phyloP scores from a whole-genome alignment of 768 basidiomycete species.

The Tricholoma matsutake region DNA sequence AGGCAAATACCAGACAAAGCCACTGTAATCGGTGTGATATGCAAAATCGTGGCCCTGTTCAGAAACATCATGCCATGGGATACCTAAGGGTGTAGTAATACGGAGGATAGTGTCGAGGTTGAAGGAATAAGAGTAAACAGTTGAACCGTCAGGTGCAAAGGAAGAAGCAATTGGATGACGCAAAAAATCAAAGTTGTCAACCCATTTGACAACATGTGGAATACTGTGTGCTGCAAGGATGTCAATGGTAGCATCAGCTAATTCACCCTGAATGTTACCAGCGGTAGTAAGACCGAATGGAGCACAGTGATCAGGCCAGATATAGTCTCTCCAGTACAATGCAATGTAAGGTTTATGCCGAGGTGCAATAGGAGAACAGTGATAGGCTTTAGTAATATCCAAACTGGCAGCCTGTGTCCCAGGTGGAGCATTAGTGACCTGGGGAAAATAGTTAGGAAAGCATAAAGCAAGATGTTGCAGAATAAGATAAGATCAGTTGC shows the following conservation, averaged over 20 bases:
- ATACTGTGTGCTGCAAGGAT: background rate
- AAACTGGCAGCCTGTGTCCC: background rate
- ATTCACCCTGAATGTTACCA: background rate
- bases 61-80: no score
- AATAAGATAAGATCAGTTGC: background rate
- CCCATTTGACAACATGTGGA: no score
- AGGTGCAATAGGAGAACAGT: background rate
- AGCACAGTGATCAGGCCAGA: background rate
- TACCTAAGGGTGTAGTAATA: no score
- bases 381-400: background rate
- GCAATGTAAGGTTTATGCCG: background rate
- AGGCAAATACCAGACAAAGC: background rate
- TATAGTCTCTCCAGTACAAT: background rate
- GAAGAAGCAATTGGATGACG: background rate
- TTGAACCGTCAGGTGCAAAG: no score
- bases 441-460: background rate
- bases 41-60: no score
- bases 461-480: background rate
- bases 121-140: no score
- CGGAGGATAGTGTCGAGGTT: no score
- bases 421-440: background rate
- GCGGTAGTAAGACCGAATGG: background rate
- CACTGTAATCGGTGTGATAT: background rate
- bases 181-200: no score
- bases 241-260: background rate